A percentile compares a stretch with the other conserved stretches of the same genome.
Conservation (phyloP, 2,329 filamentous ascomycete genomes). For the Gaeumannomyces sp. region DNA sequence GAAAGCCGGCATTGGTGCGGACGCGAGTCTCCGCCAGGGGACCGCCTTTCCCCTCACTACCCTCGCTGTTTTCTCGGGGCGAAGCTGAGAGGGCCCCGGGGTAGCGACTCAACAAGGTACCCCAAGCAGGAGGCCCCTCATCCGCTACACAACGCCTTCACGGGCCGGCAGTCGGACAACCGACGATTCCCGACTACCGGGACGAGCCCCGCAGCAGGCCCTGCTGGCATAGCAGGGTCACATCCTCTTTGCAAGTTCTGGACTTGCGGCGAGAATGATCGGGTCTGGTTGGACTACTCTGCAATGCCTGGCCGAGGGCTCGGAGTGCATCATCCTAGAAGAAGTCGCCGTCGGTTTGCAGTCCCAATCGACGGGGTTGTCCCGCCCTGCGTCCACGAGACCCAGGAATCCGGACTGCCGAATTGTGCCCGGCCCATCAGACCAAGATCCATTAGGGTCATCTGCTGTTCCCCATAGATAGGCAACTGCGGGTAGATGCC, state of each 20-base stretch:
- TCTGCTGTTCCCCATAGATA: background rate
- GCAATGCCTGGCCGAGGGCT: too few species aligned
- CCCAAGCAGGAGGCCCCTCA: too few species aligned
- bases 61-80: too few species aligned
- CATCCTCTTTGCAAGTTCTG: background rate
- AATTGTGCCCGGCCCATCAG: constrained; percentile 3
- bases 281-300: background rate
- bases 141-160: background rate
- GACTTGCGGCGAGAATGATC: background rate
- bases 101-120: too few species aligned
- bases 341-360: constrained; percentile 3
- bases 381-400: background rate
- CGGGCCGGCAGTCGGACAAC: constrained; percentile 1
- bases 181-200: background rate
- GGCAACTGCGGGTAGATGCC: background rate
- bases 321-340: background rate
- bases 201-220: background rate
- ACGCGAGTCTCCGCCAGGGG: too few species aligned
- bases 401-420: background rate
- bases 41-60: too few species aligned
- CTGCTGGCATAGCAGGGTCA: background rate
- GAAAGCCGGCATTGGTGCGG: too few species aligned
- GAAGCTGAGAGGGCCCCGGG: too few species aligned
- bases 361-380: background rate
- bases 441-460: background rate